Conservation (phyloP, 805 yeast species). For the Candida schatavii region DNA sequence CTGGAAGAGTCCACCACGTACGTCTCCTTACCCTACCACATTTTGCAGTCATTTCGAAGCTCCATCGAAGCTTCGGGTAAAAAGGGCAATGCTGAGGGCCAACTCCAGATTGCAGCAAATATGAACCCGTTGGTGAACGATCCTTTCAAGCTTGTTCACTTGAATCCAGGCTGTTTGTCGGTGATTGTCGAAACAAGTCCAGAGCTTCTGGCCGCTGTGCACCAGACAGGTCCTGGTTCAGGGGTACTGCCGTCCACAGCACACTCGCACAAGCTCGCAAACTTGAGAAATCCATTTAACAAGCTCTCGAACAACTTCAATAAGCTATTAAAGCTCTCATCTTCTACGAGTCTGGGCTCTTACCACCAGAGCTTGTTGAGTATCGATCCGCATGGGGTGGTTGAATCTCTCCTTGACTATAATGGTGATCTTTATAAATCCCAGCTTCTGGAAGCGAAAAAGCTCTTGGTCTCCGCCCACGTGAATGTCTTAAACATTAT, state of each 20-base stretch:
- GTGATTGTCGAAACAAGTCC: constrained; percentile 14
- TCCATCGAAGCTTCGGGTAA: constrained; percentile 30
- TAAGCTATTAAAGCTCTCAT: constrained; percentile 17
- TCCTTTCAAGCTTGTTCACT: constrained; percentile 48
- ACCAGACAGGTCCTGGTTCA: constrained; percentile 5
- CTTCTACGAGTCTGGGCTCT: background rate
- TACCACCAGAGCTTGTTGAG: constrained; percentile 1
- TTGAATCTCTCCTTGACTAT: constrained; percentile 31
- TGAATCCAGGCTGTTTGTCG: constrained; percentile 53
- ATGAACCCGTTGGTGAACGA: constrained; percentile 53
- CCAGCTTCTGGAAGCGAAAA: constrained; percentile 26
- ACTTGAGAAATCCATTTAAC: constrained; percentile 25
- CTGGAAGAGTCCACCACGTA: constrained; percentile 49
- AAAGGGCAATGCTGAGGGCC: constrained; percentile 40
- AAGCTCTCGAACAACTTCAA: constrained; percentile 33
- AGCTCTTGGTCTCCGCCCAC: constrained; percentile 44
- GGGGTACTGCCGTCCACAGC: constrained; percentile 5
- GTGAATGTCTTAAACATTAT: constrained; percentile 50
- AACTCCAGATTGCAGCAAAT: constrained; percentile 50
- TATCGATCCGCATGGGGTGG: constrained; percentile 22
- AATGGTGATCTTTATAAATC: constrained; percentile 26
- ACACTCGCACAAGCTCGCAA: constrained; percentile 5
- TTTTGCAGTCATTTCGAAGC: constrained; percentile 39
- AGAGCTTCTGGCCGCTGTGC: constrained; percentile 6
- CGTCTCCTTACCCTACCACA: constrained; percentile 50